Evolutionary conservation across 805 yeast species (phyloP).

Genomic region (Cyberlindnera suaveolens): DNA sequence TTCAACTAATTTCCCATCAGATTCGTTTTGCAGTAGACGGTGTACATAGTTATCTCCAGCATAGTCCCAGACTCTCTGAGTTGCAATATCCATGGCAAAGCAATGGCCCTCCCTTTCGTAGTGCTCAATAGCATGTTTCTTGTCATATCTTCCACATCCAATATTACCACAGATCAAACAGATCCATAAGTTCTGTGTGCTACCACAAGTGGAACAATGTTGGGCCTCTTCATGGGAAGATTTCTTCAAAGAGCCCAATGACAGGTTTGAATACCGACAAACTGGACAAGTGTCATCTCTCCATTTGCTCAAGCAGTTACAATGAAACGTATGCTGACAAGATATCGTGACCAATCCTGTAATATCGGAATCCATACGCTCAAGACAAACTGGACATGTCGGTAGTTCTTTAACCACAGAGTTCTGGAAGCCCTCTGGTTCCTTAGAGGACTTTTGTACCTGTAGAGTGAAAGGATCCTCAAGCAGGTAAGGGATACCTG

Average conservation of each 20-base stretch:
- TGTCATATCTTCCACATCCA: constrained; percentile 88
- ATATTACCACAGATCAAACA: constrained; percentile 85
- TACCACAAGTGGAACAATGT: constrained; percentile 47
- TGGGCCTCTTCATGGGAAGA: constrained; percentile 5
- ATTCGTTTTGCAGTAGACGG: constrained; percentile 72
- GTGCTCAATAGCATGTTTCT: constrained; percentile 81
- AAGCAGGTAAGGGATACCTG: constrained; percentile 58
- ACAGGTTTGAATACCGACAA: constrained; percentile 65
- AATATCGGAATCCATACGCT: constrained; percentile 73
- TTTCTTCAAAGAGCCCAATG: constrained; percentile 20
- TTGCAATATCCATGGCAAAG: constrained; percentile 79
- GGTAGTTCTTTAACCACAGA: constrained; percentile 58
- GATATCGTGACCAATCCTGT: constrained; percentile 84
- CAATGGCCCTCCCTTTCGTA: constrained; percentile 75
- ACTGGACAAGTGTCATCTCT: constrained; percentile 87
- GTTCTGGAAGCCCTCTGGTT: constrained; percentile 13
- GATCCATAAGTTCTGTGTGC: constrained; percentile 69
- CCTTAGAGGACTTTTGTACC: constrained; percentile 9
- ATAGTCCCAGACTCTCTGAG: constrained; percentile 93
- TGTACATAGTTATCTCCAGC: constrained; percentile 90
- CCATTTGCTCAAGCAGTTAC: constrained; percentile 85
- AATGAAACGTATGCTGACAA: constrained; percentile 91
- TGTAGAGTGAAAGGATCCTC: constrained; percentile 64
- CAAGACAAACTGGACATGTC: constrained; percentile 89
- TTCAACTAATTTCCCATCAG: constrained; percentile 88